Conservation (phyloP, 345 rosid species). For the Zanthoxylum bungeanum region DNA sequence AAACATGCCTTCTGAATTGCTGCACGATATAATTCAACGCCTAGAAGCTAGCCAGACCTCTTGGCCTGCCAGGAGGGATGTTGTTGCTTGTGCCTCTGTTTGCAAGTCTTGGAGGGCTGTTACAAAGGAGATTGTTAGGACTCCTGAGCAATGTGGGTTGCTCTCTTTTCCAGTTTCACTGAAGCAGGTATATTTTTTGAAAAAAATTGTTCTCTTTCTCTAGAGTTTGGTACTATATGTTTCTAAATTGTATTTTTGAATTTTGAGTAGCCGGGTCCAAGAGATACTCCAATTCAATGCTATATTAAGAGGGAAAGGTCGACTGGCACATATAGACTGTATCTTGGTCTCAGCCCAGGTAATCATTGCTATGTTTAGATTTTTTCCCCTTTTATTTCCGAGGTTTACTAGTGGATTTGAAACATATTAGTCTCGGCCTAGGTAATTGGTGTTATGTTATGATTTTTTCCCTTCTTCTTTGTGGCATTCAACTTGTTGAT, state of each 20-base stretch:
- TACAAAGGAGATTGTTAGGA: slow-evolving; percentile 56
- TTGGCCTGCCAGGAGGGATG: slow-evolving; percentile 85
- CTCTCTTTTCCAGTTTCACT: slow-evolving; percentile 83
- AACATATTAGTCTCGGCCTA: background rate
- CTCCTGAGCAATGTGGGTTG: slow-evolving; percentile 66
- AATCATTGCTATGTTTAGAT: slow-evolving; percentile 10
- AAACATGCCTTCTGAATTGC: slow-evolving; percentile 83
- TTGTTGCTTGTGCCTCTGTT: slow-evolving; percentile 82
- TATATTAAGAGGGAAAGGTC: slow-evolving; percentile 77
- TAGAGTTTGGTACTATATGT: background rate
- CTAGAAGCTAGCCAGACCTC: slow-evolving; percentile 51
- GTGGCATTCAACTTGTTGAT: background rate
- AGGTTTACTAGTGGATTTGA: background rate
- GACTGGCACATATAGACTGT: slow-evolving; percentile 60
- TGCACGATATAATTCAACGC: slow-evolving; percentile 57
- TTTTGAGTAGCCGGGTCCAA: slow-evolving; percentile 70
- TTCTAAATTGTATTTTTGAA: slow-evolving; percentile 11
- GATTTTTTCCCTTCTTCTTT: background rate
- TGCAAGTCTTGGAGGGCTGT: slow-evolving; percentile 83
- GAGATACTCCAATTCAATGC: slow-evolving; percentile 83
- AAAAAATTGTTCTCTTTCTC: background rate
- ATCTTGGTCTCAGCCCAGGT: slow-evolving; percentile 90
- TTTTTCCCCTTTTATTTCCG: background rate
- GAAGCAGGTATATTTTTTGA: slow-evolving; percentile 54
- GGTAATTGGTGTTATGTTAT: background rate